Conservation (phyloP, 805 yeast genomes). For the Pichia rugopelliculosa region DNA sequence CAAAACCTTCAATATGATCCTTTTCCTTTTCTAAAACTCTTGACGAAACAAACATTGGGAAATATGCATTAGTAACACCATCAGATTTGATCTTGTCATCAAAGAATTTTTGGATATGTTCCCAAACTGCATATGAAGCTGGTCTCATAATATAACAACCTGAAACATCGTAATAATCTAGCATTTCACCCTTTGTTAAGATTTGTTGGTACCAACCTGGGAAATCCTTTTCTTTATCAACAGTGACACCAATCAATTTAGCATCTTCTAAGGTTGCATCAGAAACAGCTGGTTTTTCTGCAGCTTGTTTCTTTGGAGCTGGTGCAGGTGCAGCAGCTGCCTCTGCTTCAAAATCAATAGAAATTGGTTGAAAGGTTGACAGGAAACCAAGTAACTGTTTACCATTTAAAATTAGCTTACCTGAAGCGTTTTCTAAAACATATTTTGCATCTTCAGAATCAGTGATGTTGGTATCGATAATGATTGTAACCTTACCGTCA, state of each 20-base stretch:
- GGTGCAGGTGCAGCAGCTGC: slow-evolving; percentile 33
- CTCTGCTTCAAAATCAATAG: slow-evolving; percentile 48
- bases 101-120: slow-evolving; percentile 82
- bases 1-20: slow-evolving; percentile 98
- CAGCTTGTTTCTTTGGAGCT: slow-evolving; percentile 22
- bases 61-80: slow-evolving; percentile 92
- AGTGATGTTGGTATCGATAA: slow-evolving; percentile 46
- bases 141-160: slow-evolving; percentile 99
- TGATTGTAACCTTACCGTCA: slow-evolving; percentile 47
- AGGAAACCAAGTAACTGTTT: slow-evolving; percentile 40
- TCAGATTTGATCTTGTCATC: slow-evolving; percentile 70
- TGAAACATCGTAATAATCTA: slow-evolving; percentile 96
- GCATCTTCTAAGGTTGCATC: slow-evolving; percentile 71
- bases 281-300: slow-evolving; percentile 28
- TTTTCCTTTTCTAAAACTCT: slow-evolving; percentile 93
- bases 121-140: slow-evolving; percentile 92
- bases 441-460: slow-evolving; percentile 32
- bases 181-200: slow-evolving; percentile 93
- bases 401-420: slow-evolving; percentile 46
- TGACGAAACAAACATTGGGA: slow-evolving; percentile 97
- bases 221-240: slow-evolving; percentile 85
- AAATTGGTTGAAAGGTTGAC: slow-evolving; percentile 42
- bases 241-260: slow-evolving; percentile 91
- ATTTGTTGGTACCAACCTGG: slow-evolving; percentile 98
- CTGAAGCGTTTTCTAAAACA: slow-evolving; percentile 43